Percentiles rank a stretch among this genome's conserved stretches.
Evolutionary conservation across 129 eudicot genomes (phyloP).

Genomic region (Flaveria ramosissima): DNA sequence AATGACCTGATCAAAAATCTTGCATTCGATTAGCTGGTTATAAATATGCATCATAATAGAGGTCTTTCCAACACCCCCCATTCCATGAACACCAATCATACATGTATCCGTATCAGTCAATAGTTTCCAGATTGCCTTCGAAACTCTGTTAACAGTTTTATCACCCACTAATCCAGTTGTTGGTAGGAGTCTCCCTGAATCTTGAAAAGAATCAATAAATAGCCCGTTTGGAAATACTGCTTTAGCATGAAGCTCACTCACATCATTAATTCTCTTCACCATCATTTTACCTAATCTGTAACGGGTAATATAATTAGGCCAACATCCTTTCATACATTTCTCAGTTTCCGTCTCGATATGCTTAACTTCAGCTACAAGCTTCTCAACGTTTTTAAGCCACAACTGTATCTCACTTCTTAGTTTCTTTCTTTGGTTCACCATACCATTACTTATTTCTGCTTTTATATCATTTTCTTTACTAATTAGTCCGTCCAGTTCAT

Average conservation of each 20-base stretch:
- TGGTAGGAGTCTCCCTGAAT: conserved; percentile 37
- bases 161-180: conserved; percentile 33
- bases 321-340: conserved; percentile 35
- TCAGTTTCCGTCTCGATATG: conserved; percentile 28
- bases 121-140: conserved; percentile 37
- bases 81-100: conserved; percentile 47
- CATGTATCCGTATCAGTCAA: conserved; percentile 26
- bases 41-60: conserved; percentile 42
- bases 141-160: conserved; percentile 32
- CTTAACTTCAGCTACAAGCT: conserved; percentile 37
- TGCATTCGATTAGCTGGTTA: conserved; percentile 35
- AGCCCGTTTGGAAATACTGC: conserved; percentile 37
- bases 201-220: conserved; percentile 32
- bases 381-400: conserved; percentile 43
- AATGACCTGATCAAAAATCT: conserved; percentile 44
- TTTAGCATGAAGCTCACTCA: conserved; percentile 34
- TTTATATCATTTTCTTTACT: conserved; percentile 37
- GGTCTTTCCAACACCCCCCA: conserved; percentile 59
- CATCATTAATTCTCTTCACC: conserved; percentile 33
- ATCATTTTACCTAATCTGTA: conserved; percentile 41
- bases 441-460: conserved; percentile 28
- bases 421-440: conserved; percentile 37
- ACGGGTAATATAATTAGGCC: conserved; percentile 38
- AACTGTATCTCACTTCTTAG: conserved; percentile 36
- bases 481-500: conserved; percentile 35